Evolutionary conservation across 108 stramenopile species (phyloP).

Genomic region (Nannochloropsis granulata): DNA sequence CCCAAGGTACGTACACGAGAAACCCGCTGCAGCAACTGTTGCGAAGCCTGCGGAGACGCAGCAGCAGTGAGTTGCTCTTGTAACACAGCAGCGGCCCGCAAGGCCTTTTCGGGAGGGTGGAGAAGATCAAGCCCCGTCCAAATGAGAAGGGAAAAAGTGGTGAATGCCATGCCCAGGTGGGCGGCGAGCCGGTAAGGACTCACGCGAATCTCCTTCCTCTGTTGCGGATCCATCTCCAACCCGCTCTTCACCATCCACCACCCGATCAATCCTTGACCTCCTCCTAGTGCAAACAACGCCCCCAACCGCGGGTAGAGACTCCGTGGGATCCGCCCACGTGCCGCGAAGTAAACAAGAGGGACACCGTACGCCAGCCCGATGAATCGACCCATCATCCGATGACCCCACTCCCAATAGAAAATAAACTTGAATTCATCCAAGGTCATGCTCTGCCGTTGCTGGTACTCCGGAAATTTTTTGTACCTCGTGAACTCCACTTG

Average conservation of each 20-base stretch:
- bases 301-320: slow-evolving; percentile 64
- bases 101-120: not conserved
- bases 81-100: not conserved
- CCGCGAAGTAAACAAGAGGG: slow-evolving; percentile 73
- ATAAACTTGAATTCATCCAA: slow-evolving; percentile 96
- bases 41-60: not conserved
- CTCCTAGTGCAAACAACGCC: slow-evolving; percentile 78
- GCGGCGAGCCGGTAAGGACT: slow-evolving; percentile 82
- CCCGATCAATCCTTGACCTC: slow-evolving; percentile 91
- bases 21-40: slow-evolving; percentile 32
- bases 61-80: not conserved
- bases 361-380: slow-evolving; percentile 72
- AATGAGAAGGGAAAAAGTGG: slow-evolving; percentile 69
- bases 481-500: slow-evolving; percentile 80
- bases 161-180: slow-evolving; percentile 86
- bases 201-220: slow-evolving; percentile 80
- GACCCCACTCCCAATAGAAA: slow-evolving; percentile 94
- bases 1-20: slow-evolving; percentile 16
- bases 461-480: slow-evolving; percentile 85
- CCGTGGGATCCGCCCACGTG: slow-evolving; percentile 51
- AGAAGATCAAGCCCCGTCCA: slow-evolving; percentile 75
- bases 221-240: slow-evolving; percentile 67
- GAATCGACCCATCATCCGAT: slow-evolving; percentile 87
- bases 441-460: slow-evolving; percentile 66
- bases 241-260: slow-evolving; percentile 99